Evolutionary conservation across 495 filamentous ascomycete species (phyloP), one percentile per base, ranked within the genome.

Genomic region (Penicillium pulvis): DNA sequence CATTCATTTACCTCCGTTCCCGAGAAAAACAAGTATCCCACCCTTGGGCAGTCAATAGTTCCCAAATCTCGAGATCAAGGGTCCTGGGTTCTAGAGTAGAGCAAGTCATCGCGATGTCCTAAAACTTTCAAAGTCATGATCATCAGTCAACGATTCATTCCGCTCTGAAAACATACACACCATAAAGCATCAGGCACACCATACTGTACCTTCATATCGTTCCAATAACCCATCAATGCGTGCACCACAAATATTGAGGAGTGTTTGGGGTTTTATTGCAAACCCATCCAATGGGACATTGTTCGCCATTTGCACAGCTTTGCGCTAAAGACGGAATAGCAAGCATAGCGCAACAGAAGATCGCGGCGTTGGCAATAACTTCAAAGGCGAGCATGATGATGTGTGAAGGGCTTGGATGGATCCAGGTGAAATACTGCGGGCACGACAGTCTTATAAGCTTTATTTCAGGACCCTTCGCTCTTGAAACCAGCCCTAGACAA

Each of bases 201-300:
- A n/a, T n/a, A n/a, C n/a, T n/a, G n/a, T n/a, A n/a, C 20, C 44
- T 47, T 11, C 10, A 11, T 36, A n/a, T 36, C 10, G 3, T 14
- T 36, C 33, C 12, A 36, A 12, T 36, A 23, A 23, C 20, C 33
- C 16, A n/a, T 49, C 26, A 49, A 49, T 49, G 46, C 2, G 24
- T 14, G 17, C 46, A 49, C 12, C 4, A 17, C 2, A n/a, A n/a
- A 49, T 49, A 49, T 5, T 8, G 17, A n/a, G 26, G 24, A 2
- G 46, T 33, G 16, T 0, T 2, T n/a, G 46, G 26, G 3, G 33
- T 9, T 26, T 19, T 31, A 17, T 49, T 26, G 16, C 46, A 49
- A 49, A 49, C 46, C 46, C 46, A 49, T 2, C 46, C 46, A 31
- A 49, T 4, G 6, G 46, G 46, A 17, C 46, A 49, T 7, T 28